Conservation (phyloP, 106 monocot genomes). For the Triglochin maritima region DNA sequence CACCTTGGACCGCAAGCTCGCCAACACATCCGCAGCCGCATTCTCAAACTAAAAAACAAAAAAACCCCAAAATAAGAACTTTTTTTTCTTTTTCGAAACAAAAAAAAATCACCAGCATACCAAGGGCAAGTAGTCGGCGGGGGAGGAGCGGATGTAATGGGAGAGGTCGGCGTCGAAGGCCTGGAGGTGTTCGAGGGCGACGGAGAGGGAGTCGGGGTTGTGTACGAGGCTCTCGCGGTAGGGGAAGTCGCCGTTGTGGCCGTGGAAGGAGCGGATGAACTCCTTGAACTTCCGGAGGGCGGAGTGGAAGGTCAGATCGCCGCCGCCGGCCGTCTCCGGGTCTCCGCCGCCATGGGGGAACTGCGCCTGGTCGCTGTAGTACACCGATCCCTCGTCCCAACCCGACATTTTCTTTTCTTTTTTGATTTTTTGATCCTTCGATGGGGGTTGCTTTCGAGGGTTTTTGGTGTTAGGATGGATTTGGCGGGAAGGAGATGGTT, state of each 20-base stretch:
- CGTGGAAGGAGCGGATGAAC: slow-evolving; percentile 86
- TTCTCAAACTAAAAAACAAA: slow-evolving; percentile 57
- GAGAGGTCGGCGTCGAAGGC: slow-evolving; percentile 83
- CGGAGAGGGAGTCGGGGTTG: slow-evolving; percentile 48
- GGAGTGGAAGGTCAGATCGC: slow-evolving; percentile 66
- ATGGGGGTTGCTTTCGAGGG: not conserved
- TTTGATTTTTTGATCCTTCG: slow-evolving; percentile 8
- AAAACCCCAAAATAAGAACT: not conserved
- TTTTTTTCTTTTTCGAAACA: not conserved
- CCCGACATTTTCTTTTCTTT: slow-evolving; percentile 65
- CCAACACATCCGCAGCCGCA: slow-evolving; percentile 87
- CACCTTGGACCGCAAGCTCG: slow-evolving; percentile 75
- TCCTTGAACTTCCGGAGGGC: slow-evolving; percentile 98
- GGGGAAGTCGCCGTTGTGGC: slow-evolving; percentile 65
- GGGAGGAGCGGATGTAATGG: slow-evolving; percentile 71
- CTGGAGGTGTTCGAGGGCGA: slow-evolving; percentile 82
- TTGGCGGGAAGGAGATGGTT: slow-evolving; percentile 31
- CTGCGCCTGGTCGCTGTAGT: slow-evolving; percentile 98
- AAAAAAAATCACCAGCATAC: slow-evolving; percentile 15
- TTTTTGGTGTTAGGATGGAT: not conserved
- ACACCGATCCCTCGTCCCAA: slow-evolving; percentile 93
- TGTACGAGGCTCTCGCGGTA: slow-evolving; percentile 85
- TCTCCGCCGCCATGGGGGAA: slow-evolving; percentile 75
- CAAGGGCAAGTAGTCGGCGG: slow-evolving; percentile 81
- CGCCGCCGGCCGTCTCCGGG: slow-evolving; percentile 42